Evolutionary conservation across 2,329 filamentous ascomycete species (phyloP), one percentile per base, ranked within the genome.

Genomic region (Tolypocladium nubicola): DNA sequence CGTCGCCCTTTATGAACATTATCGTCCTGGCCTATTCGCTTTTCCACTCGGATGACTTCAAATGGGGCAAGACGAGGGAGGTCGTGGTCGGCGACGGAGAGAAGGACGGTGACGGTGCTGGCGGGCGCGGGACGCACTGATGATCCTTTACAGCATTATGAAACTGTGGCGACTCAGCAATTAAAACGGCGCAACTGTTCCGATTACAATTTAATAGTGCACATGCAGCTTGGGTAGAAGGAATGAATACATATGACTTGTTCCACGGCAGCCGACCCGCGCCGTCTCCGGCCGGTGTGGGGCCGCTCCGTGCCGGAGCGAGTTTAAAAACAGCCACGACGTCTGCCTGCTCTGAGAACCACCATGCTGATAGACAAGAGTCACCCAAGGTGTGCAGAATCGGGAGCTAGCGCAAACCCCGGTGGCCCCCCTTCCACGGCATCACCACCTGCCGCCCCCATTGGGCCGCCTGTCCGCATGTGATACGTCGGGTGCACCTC

Each of bases 1-100:
- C 69, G 1, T 74, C 73, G 1, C 74, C 75, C 0, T 72, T 76
- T 52, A 67, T 76, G 61, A 76, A 76, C 62, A 71, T 77, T 33
- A 64, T 74, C 43, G 70, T 76, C 38, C 59, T 77, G 14, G 60
- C 70, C 1, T 76, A 76, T 58, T 75, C 75, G 0, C 65, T 77
- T 21, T 64, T 72, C 50, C 65, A 76, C 55, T 71, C 74, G 7
- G 74, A 77, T 57, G 73, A 75, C 61, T 77, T 77, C 65, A 73
- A 72, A 57, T 77, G 75, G 75, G 75, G 75, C 19, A 77, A 77
- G 66, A 77, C 75, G 1, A 64, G 73, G 2, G 71, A 74, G 37
- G 72, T 75, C 39, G 56, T 33, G 30, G 30, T 73, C 35, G 58
- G 60, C 3, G 65, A 65, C 7, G 63, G 52, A 1, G 67, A 69